These are phyloP conservation scores for Dendryphion nanum DNA, from an alignment of 2,329 filamentous ascomycete species.

Conservation along the genomic window DNA sequence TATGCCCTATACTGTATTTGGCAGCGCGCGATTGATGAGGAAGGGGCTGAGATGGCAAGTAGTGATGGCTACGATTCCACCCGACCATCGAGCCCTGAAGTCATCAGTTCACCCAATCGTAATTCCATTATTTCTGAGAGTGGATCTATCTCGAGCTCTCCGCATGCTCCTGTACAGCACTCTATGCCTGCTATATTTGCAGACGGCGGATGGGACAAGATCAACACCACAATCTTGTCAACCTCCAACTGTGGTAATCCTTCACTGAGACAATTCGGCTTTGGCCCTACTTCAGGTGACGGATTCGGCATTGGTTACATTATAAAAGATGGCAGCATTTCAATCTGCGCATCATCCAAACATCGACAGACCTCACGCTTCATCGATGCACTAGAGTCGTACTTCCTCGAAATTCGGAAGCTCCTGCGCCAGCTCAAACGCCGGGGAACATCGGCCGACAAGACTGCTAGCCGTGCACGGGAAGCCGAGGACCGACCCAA, in stretches of 20 bases:
- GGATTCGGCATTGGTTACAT: constrained; percentile 99
- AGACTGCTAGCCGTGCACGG: constrained; percentile 57
- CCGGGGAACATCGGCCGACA: constrained; percentile 53
- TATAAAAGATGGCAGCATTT: constrained; percentile 90
- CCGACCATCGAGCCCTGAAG: constrained; percentile 53
- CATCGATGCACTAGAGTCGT: constrained; percentile 84
- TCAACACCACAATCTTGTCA: constrained; percentile 91
- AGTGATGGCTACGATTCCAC: constrained; percentile 52
- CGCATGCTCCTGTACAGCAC: constrained; percentile 46
- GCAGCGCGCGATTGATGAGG: constrained; percentile 83
- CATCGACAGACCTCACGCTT: constrained; percentile 91
- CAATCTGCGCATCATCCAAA: constrained; percentile 89
- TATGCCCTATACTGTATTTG: constrained; percentile 94
- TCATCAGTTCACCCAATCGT: constrained; percentile 54
- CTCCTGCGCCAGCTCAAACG: constrained; percentile 70
- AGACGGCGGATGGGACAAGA: constrained; percentile 87
- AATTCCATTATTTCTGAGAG: constrained; percentile 52
- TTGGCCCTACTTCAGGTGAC: constrained; percentile 89
- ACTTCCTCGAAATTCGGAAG: constrained; percentile 86
- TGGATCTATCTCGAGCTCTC: constrained; percentile 51
- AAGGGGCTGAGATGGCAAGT: constrained; percentile 54
- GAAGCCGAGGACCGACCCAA: constrained; percentile 57
- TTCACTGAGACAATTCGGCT: constrained; percentile 90
- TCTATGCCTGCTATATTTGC: constrained; percentile 78
- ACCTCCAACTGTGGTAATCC: constrained; percentile 99